A percentile compares a stretch with the other conserved stretches of the same genome.
These are phyloP conservation scores for Penicillium pancosmium DNA, from an alignment of 495 filamentous ascomycete genomes.

Conservation along the genomic window DNA sequence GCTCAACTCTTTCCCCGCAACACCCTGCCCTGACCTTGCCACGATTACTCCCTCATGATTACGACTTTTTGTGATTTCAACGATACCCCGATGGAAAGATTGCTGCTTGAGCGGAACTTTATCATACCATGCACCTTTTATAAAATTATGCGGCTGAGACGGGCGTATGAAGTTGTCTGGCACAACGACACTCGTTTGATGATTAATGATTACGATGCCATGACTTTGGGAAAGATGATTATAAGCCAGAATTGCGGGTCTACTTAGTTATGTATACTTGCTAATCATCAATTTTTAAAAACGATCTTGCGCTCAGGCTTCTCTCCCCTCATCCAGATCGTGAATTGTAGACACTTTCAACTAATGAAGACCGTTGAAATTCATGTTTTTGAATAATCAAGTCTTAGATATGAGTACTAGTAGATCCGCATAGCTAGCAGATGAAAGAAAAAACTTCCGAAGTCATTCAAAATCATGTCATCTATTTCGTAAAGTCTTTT, in stretches of 20 bases:
- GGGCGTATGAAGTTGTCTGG: constrained; percentile 7
- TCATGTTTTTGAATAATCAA: not conserved
- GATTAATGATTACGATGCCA: constrained; percentile 21
- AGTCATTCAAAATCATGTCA: constrained; percentile 18
- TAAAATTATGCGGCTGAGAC: not conserved
- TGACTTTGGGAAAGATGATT: constrained; percentile 3
- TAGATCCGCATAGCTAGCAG: not conserved
- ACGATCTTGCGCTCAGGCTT: too few relatives aligned
- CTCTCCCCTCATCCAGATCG: too few relatives aligned
- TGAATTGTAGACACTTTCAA: too few relatives aligned
- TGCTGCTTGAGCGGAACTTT: not conserved
- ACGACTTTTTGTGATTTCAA: not conserved
- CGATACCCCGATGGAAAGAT: constrained; percentile 15
- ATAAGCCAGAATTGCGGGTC: not conserved
- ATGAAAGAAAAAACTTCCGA: not conserved
- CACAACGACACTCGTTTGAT: constrained; percentile 10
- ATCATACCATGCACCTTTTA: not conserved
- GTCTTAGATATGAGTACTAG: not conserved
- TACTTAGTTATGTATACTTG: not conserved
- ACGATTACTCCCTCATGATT: constrained; percentile 2
- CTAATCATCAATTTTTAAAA: too few relatives aligned
- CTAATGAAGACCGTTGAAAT: too few relatives aligned
- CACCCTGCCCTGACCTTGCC: not conserved
- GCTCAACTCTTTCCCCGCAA: not conserved
- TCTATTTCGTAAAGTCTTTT: constrained; percentile 20